Conservation (phyloP, 2,329 filamentous ascomycete genomes). For the Metarhizium brunneum region DNA sequence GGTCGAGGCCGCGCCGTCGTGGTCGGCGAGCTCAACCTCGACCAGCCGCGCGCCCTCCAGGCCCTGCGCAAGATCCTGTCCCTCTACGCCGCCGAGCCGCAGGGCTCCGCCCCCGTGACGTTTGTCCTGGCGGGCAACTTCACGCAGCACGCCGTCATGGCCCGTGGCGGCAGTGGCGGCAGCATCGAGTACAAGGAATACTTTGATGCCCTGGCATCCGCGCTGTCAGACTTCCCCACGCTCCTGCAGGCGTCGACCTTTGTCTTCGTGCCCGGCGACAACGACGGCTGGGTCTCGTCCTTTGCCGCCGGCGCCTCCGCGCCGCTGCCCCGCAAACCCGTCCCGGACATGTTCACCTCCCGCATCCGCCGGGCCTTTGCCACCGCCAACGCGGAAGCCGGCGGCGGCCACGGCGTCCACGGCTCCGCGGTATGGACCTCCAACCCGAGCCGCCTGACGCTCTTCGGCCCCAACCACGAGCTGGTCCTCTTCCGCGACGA, state of each 20-base stretch:
- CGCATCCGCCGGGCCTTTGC: slow-evolving; percentile 74
- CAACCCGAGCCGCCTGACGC: slow-evolving; percentile 71
- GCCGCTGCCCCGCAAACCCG: slow-evolving; percentile 57
- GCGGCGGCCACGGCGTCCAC: slow-evolving; percentile 31
- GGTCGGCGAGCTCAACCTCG: slow-evolving; percentile 77
- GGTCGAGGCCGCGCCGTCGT: slow-evolving; percentile 56
- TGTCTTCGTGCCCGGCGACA: slow-evolving; percentile 89
- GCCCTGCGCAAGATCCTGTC: slow-evolving; percentile 73
- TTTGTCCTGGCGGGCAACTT: slow-evolving; percentile 89
- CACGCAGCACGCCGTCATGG: slow-evolving; percentile 53
- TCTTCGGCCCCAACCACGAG: slow-evolving; percentile 85
- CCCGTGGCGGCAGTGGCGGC: slow-evolving; percentile 60
- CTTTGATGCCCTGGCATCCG: slow-evolving; percentile 78
- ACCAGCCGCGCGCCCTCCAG: slow-evolving; percentile 71
- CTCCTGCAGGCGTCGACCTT: slow-evolving; percentile 76
- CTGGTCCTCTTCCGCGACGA: slow-evolving; percentile 84
- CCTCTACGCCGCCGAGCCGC: slow-evolving; percentile 58
- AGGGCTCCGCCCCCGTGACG: slow-evolving; percentile 59
- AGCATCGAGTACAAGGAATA: slow-evolving; percentile 96
- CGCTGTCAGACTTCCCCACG: slow-evolving; percentile 73
- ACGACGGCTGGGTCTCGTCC: slow-evolving; percentile 91
- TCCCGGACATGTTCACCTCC: slow-evolving; percentile 87
- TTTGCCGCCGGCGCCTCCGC: slow-evolving; percentile 69
- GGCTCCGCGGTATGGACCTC: slow-evolving; percentile 72
- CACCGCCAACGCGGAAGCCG: slow-evolving; percentile 62